Conservation (phyloP, 2,329 filamentous ascomycete genomes). For the Aspergillus sp. region DNA sequence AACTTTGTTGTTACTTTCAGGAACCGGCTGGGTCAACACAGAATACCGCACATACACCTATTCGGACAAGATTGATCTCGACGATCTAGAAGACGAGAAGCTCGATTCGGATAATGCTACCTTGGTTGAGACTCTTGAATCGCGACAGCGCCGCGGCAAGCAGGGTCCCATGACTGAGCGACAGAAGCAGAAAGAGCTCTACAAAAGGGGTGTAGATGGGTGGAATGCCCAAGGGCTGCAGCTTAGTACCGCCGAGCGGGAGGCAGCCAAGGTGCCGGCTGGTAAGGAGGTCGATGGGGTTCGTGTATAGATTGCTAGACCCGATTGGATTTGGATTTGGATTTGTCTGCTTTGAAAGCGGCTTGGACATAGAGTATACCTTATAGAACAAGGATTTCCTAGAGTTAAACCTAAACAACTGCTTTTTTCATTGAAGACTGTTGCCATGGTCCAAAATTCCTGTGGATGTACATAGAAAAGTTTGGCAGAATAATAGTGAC, state of each 20-base stretch:
- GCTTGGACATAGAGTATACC: background rate
- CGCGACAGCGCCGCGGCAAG: constrained; percentile 42
- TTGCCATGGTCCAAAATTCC: background rate
- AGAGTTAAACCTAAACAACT: background rate
- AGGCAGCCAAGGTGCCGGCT: constrained; percentile 32
- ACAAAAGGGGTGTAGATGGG: constrained; percentile 39
- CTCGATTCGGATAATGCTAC: constrained; percentile 42
- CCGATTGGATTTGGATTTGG: background rate
- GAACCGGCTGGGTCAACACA: constrained; percentile 73
- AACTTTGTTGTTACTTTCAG: constrained; percentile 36
- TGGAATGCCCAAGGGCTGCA: constrained; percentile 47
- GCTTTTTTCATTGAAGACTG: background rate
- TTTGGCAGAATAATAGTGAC: background rate
- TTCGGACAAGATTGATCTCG: constrained; percentile 51
- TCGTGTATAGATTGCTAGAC: constrained; percentile 16
- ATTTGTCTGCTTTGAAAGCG: background rate
- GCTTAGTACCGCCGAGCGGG: constrained; percentile 36
- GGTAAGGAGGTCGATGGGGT: constrained; percentile 34
- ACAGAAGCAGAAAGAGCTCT: constrained; percentile 39
- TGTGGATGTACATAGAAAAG: background rate
- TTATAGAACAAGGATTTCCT: background rate
- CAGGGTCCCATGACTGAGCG: constrained; percentile 32
- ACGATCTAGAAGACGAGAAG: constrained; percentile 41
- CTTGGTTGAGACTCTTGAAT: constrained; percentile 43
- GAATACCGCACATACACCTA: constrained; percentile 71